A percentile compares a stretch with the other conserved stretches of the same genome.
phyloP scores from a whole-genome alignment of 495 filamentous ascomycete species.

The Lasiosphaeria miniovina region DNA sequence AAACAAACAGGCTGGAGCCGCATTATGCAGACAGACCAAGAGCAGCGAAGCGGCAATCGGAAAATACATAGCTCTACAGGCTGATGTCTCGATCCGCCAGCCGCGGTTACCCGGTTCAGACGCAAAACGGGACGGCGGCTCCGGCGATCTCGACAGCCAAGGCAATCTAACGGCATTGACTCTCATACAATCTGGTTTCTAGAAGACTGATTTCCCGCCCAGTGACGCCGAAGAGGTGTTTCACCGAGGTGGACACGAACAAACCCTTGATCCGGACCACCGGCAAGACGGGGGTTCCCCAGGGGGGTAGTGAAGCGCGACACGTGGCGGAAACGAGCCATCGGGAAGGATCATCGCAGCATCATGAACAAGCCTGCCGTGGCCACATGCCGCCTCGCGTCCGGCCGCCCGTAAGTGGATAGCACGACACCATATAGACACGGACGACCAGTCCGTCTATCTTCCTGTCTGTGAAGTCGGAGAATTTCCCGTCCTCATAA shows the following conservation, averaged over 20 bases:
- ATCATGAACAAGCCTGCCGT: too few relatives aligned
- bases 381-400: too few relatives aligned
- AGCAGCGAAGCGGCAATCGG: background rate
- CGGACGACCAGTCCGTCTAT: too few relatives aligned
- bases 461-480: too few relatives aligned
- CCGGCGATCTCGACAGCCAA: background rate
- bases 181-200: background rate
- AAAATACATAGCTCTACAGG: background rate
- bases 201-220: background rate
- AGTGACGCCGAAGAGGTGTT: background rate
- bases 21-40: background rate
- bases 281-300: too few relatives aligned
- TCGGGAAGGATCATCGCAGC: too few relatives aligned
- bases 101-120: conserved; percentile 6
- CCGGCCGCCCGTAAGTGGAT: too few relatives aligned
- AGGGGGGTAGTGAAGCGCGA: too few relatives aligned
- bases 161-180: conserved; percentile 6
- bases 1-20: background rate
- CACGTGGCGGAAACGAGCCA: too few relatives aligned
- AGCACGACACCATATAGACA: too few relatives aligned
- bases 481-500: too few relatives aligned
- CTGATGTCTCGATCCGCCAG: background rate
- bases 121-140: background rate
- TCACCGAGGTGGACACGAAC: background rate
- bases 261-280: too few relatives aligned